Conservation (phyloP, 2,329 filamentous ascomycete species). For the Colletotrichum echinochloae region DNA sequence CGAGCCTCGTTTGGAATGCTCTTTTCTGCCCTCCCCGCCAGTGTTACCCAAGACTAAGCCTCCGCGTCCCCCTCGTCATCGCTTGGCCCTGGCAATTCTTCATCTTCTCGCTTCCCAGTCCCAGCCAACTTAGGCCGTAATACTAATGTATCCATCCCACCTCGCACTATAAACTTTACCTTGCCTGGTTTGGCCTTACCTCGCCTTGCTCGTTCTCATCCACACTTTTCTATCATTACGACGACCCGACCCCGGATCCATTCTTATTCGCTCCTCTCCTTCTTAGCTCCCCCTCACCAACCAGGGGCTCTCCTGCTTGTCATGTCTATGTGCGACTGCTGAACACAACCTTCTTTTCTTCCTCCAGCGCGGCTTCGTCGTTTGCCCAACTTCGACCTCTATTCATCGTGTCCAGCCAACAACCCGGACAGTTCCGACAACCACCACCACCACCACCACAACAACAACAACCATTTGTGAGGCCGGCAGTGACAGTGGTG, state of each 20-base stretch:
- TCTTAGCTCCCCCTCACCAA: constrained; percentile 27
- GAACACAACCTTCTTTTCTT: constrained; percentile 22
- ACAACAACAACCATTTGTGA: constrained; percentile 16
- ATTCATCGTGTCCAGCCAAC: constrained; percentile 15
- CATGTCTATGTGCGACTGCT: constrained; percentile 35
- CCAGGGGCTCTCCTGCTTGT: constrained; percentile 38
- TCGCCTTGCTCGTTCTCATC: constrained; percentile 24
- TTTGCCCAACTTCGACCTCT: constrained; percentile 10
- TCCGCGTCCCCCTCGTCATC: constrained; percentile 30
- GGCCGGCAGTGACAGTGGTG: constrained; percentile 25
- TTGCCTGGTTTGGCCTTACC: constrained; percentile 34
- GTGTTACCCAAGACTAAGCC: constrained; percentile 10
- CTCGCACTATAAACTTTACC: constrained; percentile 37
- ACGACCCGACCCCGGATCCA: constrained; percentile 29
- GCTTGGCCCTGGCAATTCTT: constrained; percentile 20
- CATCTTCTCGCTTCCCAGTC: constrained; percentile 30
- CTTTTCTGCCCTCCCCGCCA: constrained; percentile 24
- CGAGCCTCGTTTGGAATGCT: constrained; percentile 32
- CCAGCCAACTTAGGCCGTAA: constrained; percentile 36
- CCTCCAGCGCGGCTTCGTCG: constrained; percentile 4
- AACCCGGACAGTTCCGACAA: constrained; percentile 3
- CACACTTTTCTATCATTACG: constrained; percentile 27
- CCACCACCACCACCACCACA: constrained; percentile 9
- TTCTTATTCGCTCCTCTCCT: constrained; percentile 27
- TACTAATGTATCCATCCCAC: constrained; percentile 40